phyloP scores from a whole-genome alignment of 371 early-diverging fungal species.

The Syncephalis fuscata region DNA sequence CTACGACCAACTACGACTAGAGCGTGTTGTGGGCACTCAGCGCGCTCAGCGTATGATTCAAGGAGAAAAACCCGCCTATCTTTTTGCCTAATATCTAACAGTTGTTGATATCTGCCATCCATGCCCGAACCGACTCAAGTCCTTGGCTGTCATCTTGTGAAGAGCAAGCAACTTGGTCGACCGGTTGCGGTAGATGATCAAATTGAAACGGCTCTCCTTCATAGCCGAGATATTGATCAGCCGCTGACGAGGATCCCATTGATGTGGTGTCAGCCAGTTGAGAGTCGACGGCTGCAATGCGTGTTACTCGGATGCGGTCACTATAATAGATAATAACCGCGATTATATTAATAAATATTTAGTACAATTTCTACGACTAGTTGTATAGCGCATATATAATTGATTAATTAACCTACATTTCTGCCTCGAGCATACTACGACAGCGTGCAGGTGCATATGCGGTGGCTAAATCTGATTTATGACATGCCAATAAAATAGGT shows the following conservation, averaged over 20 bases:
- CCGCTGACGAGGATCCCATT: too few species aligned
- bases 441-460: slow-evolving; percentile 46
- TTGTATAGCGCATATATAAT: too few species aligned
- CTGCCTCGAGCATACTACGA: slow-evolving; percentile 41
- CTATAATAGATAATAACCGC: slow-evolving; percentile 16
- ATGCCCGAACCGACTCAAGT: slow-evolving; percentile 21
- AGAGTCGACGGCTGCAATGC: slow-evolving; percentile 45
- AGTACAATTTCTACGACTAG: not conserved
- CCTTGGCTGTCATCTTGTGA: slow-evolving; percentile 29
- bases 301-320: slow-evolving; percentile 39
- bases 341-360: not conserved
- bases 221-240: slow-evolving; percentile 52
- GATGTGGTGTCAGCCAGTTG: slow-evolving; percentile 18
- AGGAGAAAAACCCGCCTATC: slow-evolving; percentile 47
- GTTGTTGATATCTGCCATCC: slow-evolving; percentile 11
- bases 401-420: slow-evolving; percentile 41
- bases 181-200: slow-evolving; percentile 48
- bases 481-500: slow-evolving; percentile 59
- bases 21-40: slow-evolving; percentile 75
- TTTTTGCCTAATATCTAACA: slow-evolving; percentile 31
- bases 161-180: slow-evolving; percentile 32
- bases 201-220: slow-evolving; percentile 66
- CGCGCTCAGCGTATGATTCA: slow-evolving; percentile 58
- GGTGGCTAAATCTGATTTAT: slow-evolving; percentile 63
- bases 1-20: slow-evolving; percentile 71